Evolutionary conservation across 2,329 filamentous ascomycete genomes (phyloP).

Genomic region (Parastagonospora nodorum): DNA sequence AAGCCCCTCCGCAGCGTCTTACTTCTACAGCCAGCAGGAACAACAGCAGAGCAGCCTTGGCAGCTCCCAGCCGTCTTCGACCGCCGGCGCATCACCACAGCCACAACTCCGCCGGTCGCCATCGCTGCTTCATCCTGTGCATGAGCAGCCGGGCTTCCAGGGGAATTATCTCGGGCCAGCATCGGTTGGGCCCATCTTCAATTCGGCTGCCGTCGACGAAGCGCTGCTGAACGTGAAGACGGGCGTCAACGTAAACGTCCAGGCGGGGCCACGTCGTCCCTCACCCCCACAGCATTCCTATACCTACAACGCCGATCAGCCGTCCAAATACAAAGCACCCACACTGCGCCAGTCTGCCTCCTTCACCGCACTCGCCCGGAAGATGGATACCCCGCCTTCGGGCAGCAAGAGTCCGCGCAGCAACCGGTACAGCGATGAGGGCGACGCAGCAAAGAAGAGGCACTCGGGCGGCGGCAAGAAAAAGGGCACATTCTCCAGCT

Average conservation of each 20-base stretch:
- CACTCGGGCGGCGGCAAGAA: conserved; percentile 46
- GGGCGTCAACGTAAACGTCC: background rate
- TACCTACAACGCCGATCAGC: conserved; percentile 33
- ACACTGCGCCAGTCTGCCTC: conserved; percentile 50
- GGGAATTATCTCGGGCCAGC: conserved; percentile 11
- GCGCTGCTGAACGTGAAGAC: conserved; percentile 8
- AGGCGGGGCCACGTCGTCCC: conserved; percentile 26
- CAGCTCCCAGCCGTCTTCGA: conserved; percentile 3
- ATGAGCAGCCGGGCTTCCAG: conserved; percentile 17
- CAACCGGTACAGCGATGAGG: conserved; percentile 48
- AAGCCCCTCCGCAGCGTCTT: too few relatives aligned
- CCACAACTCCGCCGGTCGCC: conserved; percentile 18
- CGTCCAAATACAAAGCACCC: conserved; percentile 25
- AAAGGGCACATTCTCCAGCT: conserved; percentile 48
- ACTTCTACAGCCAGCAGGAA: too few relatives aligned
- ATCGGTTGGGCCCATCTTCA: conserved; percentile 45
- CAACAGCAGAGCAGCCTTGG: conserved; percentile 5
- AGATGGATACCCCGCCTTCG: conserved; percentile 50
- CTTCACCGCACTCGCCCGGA: conserved; percentile 49
- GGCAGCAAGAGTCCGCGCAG: conserved; percentile 41
- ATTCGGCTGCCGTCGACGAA: conserved; percentile 42
- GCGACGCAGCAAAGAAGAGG: conserved; percentile 35
- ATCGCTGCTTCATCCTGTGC: conserved; percentile 22
- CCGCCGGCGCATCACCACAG: conserved; percentile 3
- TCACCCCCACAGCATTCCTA: conserved; percentile 34